A percentile compares a stretch with the other conserved stretches of the same genome.
phyloP scores from a whole-genome alignment of 78 protist species.

The Capsaspora owczarzaki region DNA sequence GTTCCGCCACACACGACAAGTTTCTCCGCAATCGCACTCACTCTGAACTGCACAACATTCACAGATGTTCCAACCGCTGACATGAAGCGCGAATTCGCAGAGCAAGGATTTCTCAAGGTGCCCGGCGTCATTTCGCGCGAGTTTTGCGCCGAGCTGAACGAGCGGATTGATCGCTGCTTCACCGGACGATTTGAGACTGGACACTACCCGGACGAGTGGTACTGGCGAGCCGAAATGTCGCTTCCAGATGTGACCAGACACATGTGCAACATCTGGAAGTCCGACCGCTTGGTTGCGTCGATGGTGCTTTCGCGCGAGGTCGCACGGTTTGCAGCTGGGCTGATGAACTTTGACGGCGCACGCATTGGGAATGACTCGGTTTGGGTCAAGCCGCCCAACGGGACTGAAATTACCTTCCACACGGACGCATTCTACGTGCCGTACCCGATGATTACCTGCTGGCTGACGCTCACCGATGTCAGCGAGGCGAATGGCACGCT shows the following conservation, averaged over 20 bases:
- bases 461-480: slow-evolving; percentile 5
- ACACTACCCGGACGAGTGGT: slow-evolving; percentile 3
- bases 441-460: not conserved
- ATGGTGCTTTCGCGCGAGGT: not conserved
- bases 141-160: not conserved
- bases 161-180: not conserved
- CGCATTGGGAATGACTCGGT: slow-evolving; percentile 1
- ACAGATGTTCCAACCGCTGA: not conserved
- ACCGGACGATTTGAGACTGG: not conserved
- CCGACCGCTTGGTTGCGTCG: not conserved
- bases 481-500: not conserved
- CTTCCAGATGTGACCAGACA: not conserved
- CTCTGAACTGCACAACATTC: not conserved
- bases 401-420: not conserved
- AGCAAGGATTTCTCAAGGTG: not conserved
- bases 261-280: slow-evolving; percentile 1
- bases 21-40: too few species aligned
- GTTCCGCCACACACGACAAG: too few species aligned
- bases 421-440: not conserved
- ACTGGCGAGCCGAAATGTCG: not conserved
- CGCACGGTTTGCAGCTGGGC: not conserved
- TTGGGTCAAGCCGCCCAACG: not conserved
- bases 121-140: not conserved
- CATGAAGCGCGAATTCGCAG: not conserved
- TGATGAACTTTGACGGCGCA: slow-evolving; percentile 6